A percentile compares a stretch with the other conserved stretches of the same genome.
Conservation (phyloP, 2,329 filamentous ascomycete genomes). For the Curvularia verruculosa region DNA sequence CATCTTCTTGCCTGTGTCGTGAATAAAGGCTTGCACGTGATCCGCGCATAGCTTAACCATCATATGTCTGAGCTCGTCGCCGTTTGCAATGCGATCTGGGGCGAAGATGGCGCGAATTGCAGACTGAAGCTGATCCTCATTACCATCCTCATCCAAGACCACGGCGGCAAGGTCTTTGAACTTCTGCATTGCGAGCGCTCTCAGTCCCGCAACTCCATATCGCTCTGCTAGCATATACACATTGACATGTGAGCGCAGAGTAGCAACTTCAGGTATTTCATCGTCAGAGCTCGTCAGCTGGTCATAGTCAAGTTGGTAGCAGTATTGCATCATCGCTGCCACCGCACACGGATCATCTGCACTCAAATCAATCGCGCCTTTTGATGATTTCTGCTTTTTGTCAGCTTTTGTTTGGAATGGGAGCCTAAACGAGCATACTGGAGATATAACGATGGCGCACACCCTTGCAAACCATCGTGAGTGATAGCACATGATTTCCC, state of each 20-base stretch:
- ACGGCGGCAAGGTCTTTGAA: slow-evolving; percentile 33
- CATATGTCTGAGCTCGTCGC: slow-evolving; percentile 28
- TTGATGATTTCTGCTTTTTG: slow-evolving; percentile 27
- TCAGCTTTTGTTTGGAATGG: slow-evolving; percentile 15
- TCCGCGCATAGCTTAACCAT: slow-evolving; percentile 39
- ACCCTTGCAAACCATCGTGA: slow-evolving; percentile 40
- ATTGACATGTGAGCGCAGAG: slow-evolving; percentile 36
- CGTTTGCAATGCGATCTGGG: slow-evolving; percentile 28
- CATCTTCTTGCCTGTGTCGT: slow-evolving; percentile 35
- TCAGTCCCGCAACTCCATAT: slow-evolving; percentile 36
- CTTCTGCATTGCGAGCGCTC: slow-evolving; percentile 33
- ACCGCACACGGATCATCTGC: slow-evolving; percentile 40
- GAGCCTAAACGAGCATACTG: slow-evolving; percentile 16
- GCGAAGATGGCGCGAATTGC: slow-evolving; percentile 37
- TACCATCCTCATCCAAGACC: slow-evolving; percentile 29
- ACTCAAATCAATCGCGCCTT: slow-evolving; percentile 38
- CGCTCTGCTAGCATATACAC: slow-evolving; percentile 39
- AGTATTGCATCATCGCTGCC: slow-evolving; percentile 44
- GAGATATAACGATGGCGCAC: slow-evolving; percentile 33
- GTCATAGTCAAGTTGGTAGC: slow-evolving; percentile 42
- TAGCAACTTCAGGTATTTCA: slow-evolving; percentile 27
- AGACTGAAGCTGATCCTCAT: slow-evolving; percentile 34
- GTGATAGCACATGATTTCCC: slow-evolving; percentile 39
- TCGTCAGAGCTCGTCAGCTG: slow-evolving; percentile 25
- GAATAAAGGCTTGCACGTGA: slow-evolving; percentile 37